Percentiles rank a stretch among this genome's conserved stretches.
Evolutionary conservation across 495 filamentous ascomycete genomes (phyloP).

Genomic region (Penicillium salamii): DNA sequence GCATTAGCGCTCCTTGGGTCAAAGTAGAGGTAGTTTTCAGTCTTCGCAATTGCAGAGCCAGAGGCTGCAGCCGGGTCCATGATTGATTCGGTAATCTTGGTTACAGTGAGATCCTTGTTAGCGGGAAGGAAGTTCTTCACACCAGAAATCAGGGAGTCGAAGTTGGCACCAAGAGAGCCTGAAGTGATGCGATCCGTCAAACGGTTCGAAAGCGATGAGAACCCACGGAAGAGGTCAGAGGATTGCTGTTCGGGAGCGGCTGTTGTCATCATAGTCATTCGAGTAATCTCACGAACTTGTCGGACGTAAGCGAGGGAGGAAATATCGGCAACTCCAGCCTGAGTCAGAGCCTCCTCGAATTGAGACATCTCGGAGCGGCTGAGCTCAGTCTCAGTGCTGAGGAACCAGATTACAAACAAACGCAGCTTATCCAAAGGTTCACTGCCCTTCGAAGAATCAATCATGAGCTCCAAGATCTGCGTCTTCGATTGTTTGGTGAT

Average conservation of each 20-base stretch:
- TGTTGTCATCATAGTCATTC: slow-evolving; percentile 98
- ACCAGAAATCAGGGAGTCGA: slow-evolving; percentile 93
- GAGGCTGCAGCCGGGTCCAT: slow-evolving; percentile 94
- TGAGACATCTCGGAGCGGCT: slow-evolving; percentile 75
- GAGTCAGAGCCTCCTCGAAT: slow-evolving; percentile 82
- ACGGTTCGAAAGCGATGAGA: slow-evolving; percentile 82
- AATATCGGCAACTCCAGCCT: slow-evolving; percentile 66
- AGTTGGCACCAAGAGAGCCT: slow-evolving; percentile 82
- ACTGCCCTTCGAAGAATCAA: slow-evolving; percentile 74
- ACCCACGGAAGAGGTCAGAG: slow-evolving; percentile 79
- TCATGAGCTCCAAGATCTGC: slow-evolving; percentile 86
- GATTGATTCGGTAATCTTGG: slow-evolving; percentile 95
- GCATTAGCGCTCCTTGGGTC: slow-evolving; percentile 92
- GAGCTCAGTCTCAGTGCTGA: slow-evolving; percentile 91
- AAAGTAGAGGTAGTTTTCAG: slow-evolving; percentile 98
- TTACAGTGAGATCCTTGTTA: slow-evolving; percentile 92
- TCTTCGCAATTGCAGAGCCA: slow-evolving; percentile 90
- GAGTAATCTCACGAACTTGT: slow-evolving; percentile 90
- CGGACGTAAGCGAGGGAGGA: slow-evolving; percentile 81
- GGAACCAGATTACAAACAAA: slow-evolving; percentile 95
- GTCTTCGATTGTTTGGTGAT: slow-evolving; percentile 89
- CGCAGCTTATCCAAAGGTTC: slow-evolving; percentile 85
- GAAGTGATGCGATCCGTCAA: slow-evolving; percentile 93
- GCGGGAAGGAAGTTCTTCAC: slow-evolving; percentile 98
- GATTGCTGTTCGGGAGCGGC: slow-evolving; percentile 66